Percentiles rank a stretch among this genome's conserved stretches.
These are phyloP conservation scores for Papiliotrema terrestris DNA, from an alignment of 1,284 basidiomycete species.

Conservation along the genomic window DNA sequence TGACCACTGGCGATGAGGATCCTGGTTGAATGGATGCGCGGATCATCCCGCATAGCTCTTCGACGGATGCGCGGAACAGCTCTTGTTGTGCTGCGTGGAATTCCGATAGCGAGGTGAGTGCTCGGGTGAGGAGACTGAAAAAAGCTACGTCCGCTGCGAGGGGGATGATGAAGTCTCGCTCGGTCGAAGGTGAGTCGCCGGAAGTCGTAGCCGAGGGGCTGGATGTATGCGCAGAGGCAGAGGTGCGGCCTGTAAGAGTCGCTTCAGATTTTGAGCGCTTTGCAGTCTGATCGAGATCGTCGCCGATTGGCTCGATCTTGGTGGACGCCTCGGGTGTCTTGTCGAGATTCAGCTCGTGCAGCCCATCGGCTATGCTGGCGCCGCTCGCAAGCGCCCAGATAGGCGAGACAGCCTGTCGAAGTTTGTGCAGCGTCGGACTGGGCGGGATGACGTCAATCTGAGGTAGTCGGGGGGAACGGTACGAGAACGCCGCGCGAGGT, in stretches of 20 bases:
- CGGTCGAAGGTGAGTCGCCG: not conserved
- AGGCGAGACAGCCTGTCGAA: constrained; percentile 36
- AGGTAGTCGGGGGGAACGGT: not conserved
- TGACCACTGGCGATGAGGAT: constrained; percentile 29
- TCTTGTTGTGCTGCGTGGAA: constrained; percentile 63
- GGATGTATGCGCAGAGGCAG: no score
- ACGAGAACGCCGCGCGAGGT: not conserved
- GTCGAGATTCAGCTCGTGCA: constrained; percentile 34
- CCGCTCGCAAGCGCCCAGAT: constrained; percentile 45
- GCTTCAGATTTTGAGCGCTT: no score
- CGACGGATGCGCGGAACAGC: constrained; percentile 63
- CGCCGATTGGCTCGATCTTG: no score
- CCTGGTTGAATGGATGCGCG: constrained; percentile 59
- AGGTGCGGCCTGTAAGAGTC: no score
- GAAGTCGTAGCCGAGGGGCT: not conserved
- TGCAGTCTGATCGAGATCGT: no score
- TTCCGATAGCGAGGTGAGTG: constrained; percentile 65
- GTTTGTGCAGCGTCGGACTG: constrained; percentile 30
- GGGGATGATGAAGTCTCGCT: constrained; percentile 68
- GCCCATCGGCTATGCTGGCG: constrained; percentile 14
- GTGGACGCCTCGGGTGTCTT: constrained; percentile 6
- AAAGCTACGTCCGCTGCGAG: constrained; percentile 77
- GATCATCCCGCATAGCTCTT: constrained; percentile 60
- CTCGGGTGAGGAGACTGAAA: constrained; percentile 70
- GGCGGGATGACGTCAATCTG: constrained; percentile 28